Evolutionary conservation across 2,329 filamentous ascomycete species (phyloP).

Genomic region (Plenodomus lindquistii): DNA sequence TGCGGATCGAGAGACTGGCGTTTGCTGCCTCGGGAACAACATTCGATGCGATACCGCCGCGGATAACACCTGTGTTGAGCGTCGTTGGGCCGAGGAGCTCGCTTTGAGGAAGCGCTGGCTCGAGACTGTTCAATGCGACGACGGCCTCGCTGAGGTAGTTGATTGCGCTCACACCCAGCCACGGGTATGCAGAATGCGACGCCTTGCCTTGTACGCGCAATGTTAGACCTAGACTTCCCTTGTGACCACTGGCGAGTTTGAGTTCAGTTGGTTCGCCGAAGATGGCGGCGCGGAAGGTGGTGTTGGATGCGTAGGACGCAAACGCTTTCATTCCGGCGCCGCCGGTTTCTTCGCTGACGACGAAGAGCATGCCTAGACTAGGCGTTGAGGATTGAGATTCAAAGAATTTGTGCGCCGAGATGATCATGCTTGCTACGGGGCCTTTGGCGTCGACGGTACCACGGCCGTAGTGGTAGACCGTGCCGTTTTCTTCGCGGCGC

Average conservation of each 20-base stretch:
- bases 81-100: slow-evolving; percentile 60
- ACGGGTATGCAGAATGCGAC: slow-evolving; percentile 88
- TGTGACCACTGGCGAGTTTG: slow-evolving; percentile 85
- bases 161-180: slow-evolving; percentile 81
- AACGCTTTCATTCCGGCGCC: slow-evolving; percentile 75
- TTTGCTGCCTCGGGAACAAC: slow-evolving; percentile 76
- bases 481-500: slow-evolving; percentile 50
- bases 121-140: slow-evolving; percentile 59
- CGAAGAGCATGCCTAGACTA: slow-evolving; percentile 54
- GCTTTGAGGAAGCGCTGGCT: slow-evolving; percentile 49
- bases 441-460: slow-evolving; percentile 67
- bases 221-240: slow-evolving; percentile 72
- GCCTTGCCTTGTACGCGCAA: slow-evolving; percentile 71
- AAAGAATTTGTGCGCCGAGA: slow-evolving; percentile 63
- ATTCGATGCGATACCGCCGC: slow-evolving; percentile 81
- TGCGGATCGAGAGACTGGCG: slow-evolving; percentile 65
- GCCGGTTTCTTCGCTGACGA: slow-evolving; percentile 78
- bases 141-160: slow-evolving; percentile 75
- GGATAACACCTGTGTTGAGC: slow-evolving; percentile 78
- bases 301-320: slow-evolving; percentile 41
- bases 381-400: slow-evolving; percentile 45
- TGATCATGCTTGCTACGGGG: slow-evolving; percentile 69
- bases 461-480: slow-evolving; percentile 63
- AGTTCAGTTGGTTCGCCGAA: slow-evolving; percentile 93
- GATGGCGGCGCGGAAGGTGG: slow-evolving; percentile 68